Conservation (phyloP, 148 eudicot genomes). For the Polygonum aviculare region DNA sequence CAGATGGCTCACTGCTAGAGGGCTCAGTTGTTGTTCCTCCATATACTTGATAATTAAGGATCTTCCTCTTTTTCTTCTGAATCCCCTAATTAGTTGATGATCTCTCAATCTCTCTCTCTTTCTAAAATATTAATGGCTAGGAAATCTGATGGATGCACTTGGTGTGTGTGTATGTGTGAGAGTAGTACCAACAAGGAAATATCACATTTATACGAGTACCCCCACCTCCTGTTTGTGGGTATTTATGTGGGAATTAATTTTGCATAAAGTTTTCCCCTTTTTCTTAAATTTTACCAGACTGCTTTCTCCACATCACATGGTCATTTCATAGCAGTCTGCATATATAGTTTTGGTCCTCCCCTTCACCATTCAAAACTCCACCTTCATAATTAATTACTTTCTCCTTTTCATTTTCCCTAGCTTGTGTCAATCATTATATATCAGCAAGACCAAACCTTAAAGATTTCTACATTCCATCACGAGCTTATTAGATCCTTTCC, state of each 20-base stretch:
- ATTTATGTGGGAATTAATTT: background rate
- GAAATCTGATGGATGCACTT: background rate
- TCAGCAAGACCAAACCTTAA: slow-evolving; percentile 8
- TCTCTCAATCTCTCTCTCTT: slow-evolving; percentile 5
- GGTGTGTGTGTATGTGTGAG: background rate
- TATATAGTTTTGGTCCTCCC: background rate
- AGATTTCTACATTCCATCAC: background rate
- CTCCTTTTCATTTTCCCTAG: background rate
- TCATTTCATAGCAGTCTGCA: background rate
- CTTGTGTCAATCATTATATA: background rate
- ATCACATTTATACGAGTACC: slow-evolving; percentile 5
- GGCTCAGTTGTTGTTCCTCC: slow-evolving; percentile 86
- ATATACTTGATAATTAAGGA: slow-evolving; percentile 13
- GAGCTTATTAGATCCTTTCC: background rate
- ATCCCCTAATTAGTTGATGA: background rate
- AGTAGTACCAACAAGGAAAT: background rate
- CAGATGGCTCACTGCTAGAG: slow-evolving; percentile 88
- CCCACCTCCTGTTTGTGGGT: slow-evolving; percentile 9
- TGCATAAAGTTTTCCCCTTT: background rate
- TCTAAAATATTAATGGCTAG: background rate
- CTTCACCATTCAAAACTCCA: background rate
- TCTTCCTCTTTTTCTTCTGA: background rate
- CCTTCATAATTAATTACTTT: background rate
- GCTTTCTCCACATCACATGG: background rate
- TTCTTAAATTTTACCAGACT: background rate